These are phyloP conservation scores for Magnusiomyces ingens DNA, from an alignment of 1,139 yeast species.

Conservation along the genomic window DNA sequence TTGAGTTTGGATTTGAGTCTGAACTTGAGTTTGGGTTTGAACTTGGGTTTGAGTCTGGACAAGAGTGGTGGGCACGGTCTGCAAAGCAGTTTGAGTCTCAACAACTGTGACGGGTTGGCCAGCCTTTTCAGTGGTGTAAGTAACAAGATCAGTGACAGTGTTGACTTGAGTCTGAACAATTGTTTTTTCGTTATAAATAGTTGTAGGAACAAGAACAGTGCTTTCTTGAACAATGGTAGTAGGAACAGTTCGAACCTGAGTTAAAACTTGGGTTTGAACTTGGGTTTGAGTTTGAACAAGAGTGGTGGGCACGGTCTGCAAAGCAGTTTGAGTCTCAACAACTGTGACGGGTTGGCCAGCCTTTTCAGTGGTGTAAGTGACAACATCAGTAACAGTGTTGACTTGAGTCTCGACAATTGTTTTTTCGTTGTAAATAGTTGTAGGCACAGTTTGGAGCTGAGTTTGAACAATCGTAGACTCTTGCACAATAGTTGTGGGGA, in stretches of 20 bases:
- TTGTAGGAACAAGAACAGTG: not conserved
- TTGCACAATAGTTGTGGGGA: slow-evolving; percentile 4
- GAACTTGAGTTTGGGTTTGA: not conserved
- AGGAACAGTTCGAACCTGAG: slow-evolving; percentile 2
- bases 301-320: slow-evolving; percentile 3
- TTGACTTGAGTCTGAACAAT: slow-evolving; percentile 1
- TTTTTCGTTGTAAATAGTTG: slow-evolving; percentile 3
- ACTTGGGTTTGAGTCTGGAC: not conserved
- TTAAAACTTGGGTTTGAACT: not conserved
- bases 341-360: slow-evolving; percentile 5
- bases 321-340: slow-evolving; percentile 3
- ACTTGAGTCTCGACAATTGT: slow-evolving; percentile 1
- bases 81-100: not conserved
- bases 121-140: not conserved
- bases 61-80: not conserved
- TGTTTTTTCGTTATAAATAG: not conserved
- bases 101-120: slow-evolving; percentile 2
- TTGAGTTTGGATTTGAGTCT: not conserved
- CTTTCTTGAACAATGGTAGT: not conserved
- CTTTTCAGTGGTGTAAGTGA: not conserved
- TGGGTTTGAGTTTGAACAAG: slow-evolving; percentile 2
- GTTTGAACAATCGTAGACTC: not conserved
- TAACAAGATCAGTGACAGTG: not conserved
- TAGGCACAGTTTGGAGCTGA: not conserved
- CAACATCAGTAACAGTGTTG: not conserved